Evolutionary conservation across 176 grass and related monocot species (phyloP).

Genomic region (Thinopyrum elongatum): DNA sequence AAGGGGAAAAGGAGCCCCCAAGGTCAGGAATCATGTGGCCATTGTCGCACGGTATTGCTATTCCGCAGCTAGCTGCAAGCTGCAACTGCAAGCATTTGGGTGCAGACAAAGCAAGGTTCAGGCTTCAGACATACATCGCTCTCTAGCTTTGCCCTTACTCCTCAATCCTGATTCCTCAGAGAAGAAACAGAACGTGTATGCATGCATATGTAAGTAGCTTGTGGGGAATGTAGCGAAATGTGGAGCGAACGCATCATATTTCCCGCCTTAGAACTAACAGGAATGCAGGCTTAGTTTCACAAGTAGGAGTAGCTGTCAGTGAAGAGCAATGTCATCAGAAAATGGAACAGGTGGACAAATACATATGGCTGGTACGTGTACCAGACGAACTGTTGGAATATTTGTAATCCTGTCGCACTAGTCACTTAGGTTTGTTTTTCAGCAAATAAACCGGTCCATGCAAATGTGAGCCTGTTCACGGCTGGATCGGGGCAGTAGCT

Average conservation of each 20-base stretch:
- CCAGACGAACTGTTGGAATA: too few relatives aligned
- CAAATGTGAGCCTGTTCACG: too few relatives aligned
- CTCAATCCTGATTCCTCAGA: neutral
- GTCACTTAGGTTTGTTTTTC: too few relatives aligned
- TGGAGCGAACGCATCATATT: neutral
- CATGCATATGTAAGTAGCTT: neutral
- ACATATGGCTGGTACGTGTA: too few relatives aligned
- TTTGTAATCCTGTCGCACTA: too few relatives aligned
- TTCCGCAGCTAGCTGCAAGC: conserved; percentile 1
- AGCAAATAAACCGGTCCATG: too few relatives aligned
- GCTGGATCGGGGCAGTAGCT: too few relatives aligned
- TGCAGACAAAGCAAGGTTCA: neutral
- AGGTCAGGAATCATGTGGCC: conserved; percentile 27
- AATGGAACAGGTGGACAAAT: too few relatives aligned
- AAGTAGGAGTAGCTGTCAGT: too few relatives aligned
- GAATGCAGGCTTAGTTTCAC: neutral
- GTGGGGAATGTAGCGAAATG: neutral
- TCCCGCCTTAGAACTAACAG: neutral
- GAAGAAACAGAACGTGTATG: neutral
- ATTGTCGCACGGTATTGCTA: neutral
- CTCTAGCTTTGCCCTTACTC: neutral
- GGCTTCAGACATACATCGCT: neutral
- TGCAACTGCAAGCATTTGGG: neutral
- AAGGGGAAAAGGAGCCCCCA: neutral
- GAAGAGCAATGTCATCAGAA: too few relatives aligned